A percentile compares a stretch with the other conserved stretches of the same genome.
phyloP scores from a whole-genome alignment of 129 eudicot genomes.

The Daucus carota region DNA sequence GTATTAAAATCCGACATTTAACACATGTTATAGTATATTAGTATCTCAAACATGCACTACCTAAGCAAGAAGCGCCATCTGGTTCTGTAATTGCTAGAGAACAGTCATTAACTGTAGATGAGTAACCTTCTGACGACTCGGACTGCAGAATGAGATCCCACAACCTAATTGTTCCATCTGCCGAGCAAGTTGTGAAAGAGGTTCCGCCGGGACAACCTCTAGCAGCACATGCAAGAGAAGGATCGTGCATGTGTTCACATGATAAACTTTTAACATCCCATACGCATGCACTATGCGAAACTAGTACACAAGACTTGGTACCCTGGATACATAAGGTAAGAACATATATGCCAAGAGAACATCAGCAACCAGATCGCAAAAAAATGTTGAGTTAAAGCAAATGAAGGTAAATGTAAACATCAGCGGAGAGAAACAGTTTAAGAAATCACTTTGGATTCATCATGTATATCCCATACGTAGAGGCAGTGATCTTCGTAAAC shows the following conservation, averaged over 20 bases:
- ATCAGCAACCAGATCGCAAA: conserved; percentile 15
- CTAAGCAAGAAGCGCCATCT: conserved; percentile 33
- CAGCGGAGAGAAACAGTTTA: not conserved
- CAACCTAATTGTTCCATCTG: conserved; percentile 62
- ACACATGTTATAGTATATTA: not conserved
- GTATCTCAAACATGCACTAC: conserved; percentile 24
- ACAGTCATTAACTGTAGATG: conserved; percentile 18
- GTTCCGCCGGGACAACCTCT: conserved; percentile 71
- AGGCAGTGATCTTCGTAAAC: conserved; percentile 63
- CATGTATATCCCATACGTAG: conserved; percentile 58
- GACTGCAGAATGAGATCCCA: conserved; percentile 60
- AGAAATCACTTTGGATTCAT: conserved; percentile 44
- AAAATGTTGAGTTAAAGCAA: not conserved
- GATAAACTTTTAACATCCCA: conserved; percentile 63
- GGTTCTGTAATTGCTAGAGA: conserved; percentile 18
- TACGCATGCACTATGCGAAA: conserved; percentile 67
- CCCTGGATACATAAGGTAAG: conserved; percentile 38
- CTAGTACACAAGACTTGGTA: conserved; percentile 65
- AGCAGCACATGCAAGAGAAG: conserved; percentile 67
- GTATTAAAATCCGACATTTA: not conserved
- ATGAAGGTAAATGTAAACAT: not conserved
- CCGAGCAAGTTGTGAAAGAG: conserved; percentile 73
- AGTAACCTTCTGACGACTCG: conserved; percentile 16
- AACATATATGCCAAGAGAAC: not conserved
- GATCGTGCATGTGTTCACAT: conserved; percentile 69